Conservation (phyloP, 768 basidiomycete species). For the Macrolepiota fuliginosa region DNA sequence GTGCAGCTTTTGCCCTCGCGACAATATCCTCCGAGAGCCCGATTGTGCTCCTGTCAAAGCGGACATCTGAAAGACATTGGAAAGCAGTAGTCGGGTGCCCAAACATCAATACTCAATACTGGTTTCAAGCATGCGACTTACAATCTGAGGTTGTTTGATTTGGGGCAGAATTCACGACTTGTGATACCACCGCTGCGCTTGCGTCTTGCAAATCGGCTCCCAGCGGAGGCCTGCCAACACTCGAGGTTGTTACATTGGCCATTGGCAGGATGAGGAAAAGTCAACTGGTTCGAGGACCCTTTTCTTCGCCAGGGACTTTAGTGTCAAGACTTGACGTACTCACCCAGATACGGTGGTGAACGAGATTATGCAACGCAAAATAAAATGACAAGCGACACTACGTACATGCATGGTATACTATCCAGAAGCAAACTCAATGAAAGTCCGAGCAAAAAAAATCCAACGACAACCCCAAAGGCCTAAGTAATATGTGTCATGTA, state of each 20-base stretch:
- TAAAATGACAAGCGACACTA: not conserved
- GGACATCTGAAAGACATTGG: slow-evolving; percentile 59
- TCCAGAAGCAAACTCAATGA: too few species aligned
- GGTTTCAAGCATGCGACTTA: slow-evolving; percentile 17
- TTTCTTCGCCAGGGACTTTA: not conserved
- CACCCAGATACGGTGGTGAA: not conserved
- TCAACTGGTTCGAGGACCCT: not conserved
- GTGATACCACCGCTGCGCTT: not conserved
- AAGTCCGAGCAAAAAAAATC: too few species aligned
- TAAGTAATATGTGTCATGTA: not conserved
- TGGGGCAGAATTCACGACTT: not conserved
- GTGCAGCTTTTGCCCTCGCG: slow-evolving; percentile 85
- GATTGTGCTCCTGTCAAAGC: slow-evolving; percentile 79
- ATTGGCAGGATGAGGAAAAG: not conserved
- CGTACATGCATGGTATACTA: too few species aligned
- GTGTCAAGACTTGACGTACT: not conserved
- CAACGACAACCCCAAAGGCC: not conserved
- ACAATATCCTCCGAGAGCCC: slow-evolving; percentile 80
- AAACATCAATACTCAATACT: not conserved
- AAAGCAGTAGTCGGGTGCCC: not conserved
- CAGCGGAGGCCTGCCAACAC: not conserved
- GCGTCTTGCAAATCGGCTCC: not conserved
- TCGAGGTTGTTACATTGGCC: not conserved
- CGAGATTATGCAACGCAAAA: slow-evolving; percentile 3
- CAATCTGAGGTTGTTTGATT: slow-evolving; percentile 30